Conservation (phyloP, 352 stramenopile species). For the Pythium plurisporium region DNA sequence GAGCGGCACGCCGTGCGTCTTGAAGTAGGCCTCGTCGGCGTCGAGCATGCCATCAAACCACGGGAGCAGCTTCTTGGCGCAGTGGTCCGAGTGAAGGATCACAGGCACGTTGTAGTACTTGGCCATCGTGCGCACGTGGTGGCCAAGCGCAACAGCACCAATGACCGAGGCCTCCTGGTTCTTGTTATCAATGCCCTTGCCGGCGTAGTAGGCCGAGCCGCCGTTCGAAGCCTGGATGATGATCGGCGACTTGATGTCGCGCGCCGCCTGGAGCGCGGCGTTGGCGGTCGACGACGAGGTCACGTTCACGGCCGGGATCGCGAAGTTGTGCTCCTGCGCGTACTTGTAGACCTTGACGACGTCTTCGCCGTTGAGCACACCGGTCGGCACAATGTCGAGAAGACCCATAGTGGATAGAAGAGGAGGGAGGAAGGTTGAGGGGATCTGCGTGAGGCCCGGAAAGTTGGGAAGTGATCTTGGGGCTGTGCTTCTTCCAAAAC, state of each 20-base stretch:
- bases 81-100: slow-evolving; percentile 98
- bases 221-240: slow-evolving; percentile 99
- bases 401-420: slow-evolving; percentile 58
- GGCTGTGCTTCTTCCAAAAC: not conserved
- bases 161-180: slow-evolving; percentile 84
- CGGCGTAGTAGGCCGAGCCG: slow-evolving; percentile 95
- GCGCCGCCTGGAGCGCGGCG: slow-evolving; percentile 94
- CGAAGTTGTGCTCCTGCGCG: slow-evolving; percentile 93
- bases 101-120: slow-evolving; percentile 96
- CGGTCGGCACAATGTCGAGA: slow-evolving; percentile 76
- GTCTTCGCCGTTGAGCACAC: slow-evolving; percentile 86
- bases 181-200: slow-evolving; percentile 96
- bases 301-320: slow-evolving; percentile 98
- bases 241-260: slow-evolving; percentile 95
- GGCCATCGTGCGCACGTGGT: slow-evolving; percentile 96
- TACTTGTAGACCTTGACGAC: slow-evolving; percentile 91
- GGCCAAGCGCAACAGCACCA: slow-evolving; percentile 84
- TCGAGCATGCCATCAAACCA: slow-evolving; percentile 97
- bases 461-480: slow-evolving; percentile 25
- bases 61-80: slow-evolving; percentile 96
- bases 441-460: slow-evolving; percentile 12
- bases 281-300: slow-evolving; percentile 96
- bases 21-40: slow-evolving; percentile 96
- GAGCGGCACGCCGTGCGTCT: slow-evolving; percentile 91
- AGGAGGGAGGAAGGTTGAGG: not conserved